Base-by-base conservation (phyloP, 352 stramenopile species). In the Phytopythium cucurbitacearum region DNA sequence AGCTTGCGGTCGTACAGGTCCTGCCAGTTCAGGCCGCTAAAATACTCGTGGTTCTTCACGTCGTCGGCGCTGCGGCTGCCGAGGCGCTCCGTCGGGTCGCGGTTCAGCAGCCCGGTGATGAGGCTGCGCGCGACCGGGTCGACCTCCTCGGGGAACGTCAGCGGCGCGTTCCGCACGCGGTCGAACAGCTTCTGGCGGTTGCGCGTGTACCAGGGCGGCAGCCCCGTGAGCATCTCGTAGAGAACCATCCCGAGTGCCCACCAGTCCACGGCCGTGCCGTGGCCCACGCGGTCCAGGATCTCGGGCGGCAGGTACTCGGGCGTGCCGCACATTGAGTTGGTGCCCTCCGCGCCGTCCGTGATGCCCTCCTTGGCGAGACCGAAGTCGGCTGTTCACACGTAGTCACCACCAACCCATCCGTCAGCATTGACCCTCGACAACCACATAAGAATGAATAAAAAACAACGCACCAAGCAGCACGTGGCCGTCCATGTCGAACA, bases 161-260 rank as follows among this genome's bases (percentile, higher is more conserved):
- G 61, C 46, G 86, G 86, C 15, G 86, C 87, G 44, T 89, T 88
- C 28, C 86, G 78, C 48, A 97, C 79, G n/a, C 89, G 82, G 56
- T 96, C 80, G 45, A 97, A 96, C 34, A 97, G 75, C 65, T 96
- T 96, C 64, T 96, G 84, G 44, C 88, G 82, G 73, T 97, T 94
- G 64, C 88, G 87, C 53, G 87, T 97, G 80, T 97, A 97, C 89
- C 89, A 97, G 12, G 86, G 89, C 11, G 88, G 88, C 40, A 97
- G 69, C 0, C 89, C 89, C 59, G 85, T 98, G 35, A 98, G 76
- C 90, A 98, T 97, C 59, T 97, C 90, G 72, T 97, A 98, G 11
- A 98, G 69, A 53, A 98, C 80, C 79, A 92, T 92, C 40, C 84
- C 91, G 21, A 97, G 80, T 11, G 86, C 86, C 91, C 91, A 97